phyloP scores from a whole-genome alignment of 2,329 filamentous ascomycete genomes.

The Pyrenophora tritici-repentis region DNA sequence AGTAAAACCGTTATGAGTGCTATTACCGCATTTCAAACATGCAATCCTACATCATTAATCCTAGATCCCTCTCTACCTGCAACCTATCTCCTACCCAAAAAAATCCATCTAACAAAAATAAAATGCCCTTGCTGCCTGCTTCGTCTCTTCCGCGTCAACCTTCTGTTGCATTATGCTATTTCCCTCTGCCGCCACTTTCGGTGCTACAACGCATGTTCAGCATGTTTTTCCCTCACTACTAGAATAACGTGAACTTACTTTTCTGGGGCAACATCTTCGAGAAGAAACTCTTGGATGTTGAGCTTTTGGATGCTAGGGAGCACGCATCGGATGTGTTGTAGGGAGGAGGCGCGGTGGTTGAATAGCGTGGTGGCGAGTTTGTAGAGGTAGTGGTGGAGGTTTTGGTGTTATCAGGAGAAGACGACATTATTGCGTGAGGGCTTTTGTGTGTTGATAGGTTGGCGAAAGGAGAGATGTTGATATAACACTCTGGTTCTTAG shows the following conservation, averaged over 20 bases:
- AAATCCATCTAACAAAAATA: conserved; percentile 3
- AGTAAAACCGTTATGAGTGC: too few species aligned
- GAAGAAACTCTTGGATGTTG: conserved; percentile 23
- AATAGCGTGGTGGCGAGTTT: conserved; percentile 2
- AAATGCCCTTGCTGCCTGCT: conserved; percentile 16
- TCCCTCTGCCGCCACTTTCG: not conserved
- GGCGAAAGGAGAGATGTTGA: too few species aligned
- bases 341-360: conserved; percentile 9
- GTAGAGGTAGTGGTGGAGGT: not conserved
- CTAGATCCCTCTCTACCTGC: not conserved
- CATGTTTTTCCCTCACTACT: not conserved
- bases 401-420: too few species aligned
- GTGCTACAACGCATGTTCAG: not conserved
- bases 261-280: conserved; percentile 18
- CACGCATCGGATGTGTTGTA: conserved; percentile 16
- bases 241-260: conserved; percentile 5
- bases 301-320: conserved; percentile 17
- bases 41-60: not conserved
- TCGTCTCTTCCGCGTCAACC: conserved; percentile 5
- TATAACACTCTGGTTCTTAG: too few species aligned
- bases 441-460: too few species aligned
- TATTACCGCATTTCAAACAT: not conserved
- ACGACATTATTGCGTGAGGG: too few species aligned
- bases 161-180: conserved; percentile 3
- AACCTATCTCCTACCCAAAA: too few species aligned